These are phyloP conservation scores for Pinus albicaulis DNA, from an alignment of 75 land plant species.

Conservation along the genomic window DNA sequence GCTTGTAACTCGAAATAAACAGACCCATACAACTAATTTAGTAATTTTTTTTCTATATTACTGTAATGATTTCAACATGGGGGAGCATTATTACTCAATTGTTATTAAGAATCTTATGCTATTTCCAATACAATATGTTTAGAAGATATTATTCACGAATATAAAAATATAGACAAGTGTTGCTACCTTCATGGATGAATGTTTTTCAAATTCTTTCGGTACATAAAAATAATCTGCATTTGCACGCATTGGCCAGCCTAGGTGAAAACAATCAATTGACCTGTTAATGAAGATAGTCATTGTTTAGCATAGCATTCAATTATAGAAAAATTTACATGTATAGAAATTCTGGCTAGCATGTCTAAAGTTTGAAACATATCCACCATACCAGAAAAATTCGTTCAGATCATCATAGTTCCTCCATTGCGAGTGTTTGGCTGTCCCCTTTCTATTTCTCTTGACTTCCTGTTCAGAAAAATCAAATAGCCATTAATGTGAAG, in stretches of 20 bases:
- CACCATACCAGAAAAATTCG: slow-evolving; percentile 86
- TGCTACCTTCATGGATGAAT: neutral
- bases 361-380: neutral
- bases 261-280: slow-evolving; percentile 75
- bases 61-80: too few relatives aligned
- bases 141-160: too few relatives aligned
- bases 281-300: slow-evolving; percentile 32
- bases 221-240: slow-evolving; percentile 36
- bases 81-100: too few relatives aligned
- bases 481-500: neutral
- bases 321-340: neutral
- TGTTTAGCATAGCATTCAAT: neutral
- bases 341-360: neutral
- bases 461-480: slow-evolving; percentile 51
- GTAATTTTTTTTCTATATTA: too few relatives aligned
- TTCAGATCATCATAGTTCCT: slow-evolving; percentile 98
- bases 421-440: slow-evolving; percentile 85
- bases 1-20: too few relatives aligned
- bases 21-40: too few relatives aligned
- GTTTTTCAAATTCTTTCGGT: neutral
- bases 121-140: too few relatives aligned
- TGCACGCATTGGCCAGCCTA: slow-evolving; percentile 90
- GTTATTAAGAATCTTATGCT: too few relatives aligned
- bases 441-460: slow-evolving; percentile 55
- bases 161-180: too few relatives aligned